These are phyloP conservation scores for Silene conica DNA, from an alignment of 148 eudicot species.

Conservation along the genomic window DNA sequence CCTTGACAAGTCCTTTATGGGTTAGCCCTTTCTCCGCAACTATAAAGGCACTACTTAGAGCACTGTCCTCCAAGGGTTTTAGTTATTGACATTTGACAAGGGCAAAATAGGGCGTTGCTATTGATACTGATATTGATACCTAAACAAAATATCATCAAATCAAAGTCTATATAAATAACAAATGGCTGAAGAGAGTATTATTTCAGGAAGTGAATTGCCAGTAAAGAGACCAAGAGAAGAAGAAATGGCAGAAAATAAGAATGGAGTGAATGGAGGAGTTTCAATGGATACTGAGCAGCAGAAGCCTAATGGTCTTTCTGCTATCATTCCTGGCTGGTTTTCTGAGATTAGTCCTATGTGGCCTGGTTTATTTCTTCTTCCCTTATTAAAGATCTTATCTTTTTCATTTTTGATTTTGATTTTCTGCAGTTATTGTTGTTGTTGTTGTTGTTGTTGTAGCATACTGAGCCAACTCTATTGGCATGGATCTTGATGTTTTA, in stretches of 20 bases:
- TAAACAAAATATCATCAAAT: too few species aligned
- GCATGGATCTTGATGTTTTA: neutral
- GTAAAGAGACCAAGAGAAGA: constrained; percentile 46
- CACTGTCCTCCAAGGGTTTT: too few species aligned
- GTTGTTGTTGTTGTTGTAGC: neutral
- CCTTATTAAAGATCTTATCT: neutral
- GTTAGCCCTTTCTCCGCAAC: too few species aligned
- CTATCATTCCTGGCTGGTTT: constrained; percentile 92
- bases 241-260: constrained; percentile 29
- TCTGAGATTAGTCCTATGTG: constrained; percentile 99
- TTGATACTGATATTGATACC: too few species aligned
- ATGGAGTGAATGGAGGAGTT: constrained; percentile 22
- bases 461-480: neutral
- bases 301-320: constrained; percentile 34
- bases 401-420: neutral
- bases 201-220: constrained; percentile 36
- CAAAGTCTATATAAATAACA: too few species aligned
- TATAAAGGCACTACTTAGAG: too few species aligned
- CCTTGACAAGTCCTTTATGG: too few species aligned
- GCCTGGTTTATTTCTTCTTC: constrained; percentile 62
- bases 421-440: too few species aligned
- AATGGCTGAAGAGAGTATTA: constrained; percentile 18
- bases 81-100: too few species aligned
- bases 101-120: too few species aligned
- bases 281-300: constrained; percentile 2